Percentiles rank a stretch among this genome's conserved stretches.
Conservation (phyloP, 495 filamentous ascomycete genomes). For the Neurospora sp. region DNA sequence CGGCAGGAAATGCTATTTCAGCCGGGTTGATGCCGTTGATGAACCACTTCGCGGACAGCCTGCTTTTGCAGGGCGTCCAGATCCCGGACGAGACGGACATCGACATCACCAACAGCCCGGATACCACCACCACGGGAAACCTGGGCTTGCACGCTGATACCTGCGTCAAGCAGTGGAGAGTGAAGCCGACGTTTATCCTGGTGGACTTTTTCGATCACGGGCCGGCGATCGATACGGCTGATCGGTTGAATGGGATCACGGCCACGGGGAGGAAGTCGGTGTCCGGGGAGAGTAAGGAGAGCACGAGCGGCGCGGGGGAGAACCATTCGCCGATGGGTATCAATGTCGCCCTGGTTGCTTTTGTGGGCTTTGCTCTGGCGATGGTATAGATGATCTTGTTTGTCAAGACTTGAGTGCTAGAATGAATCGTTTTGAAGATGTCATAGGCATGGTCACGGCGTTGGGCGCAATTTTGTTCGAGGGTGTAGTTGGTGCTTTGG, state of each 20-base stretch:
- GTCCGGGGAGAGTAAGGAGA: not conserved
- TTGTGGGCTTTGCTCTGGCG: conserved; percentile 19
- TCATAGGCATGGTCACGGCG: not conserved
- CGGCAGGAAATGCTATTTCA: conserved; percentile 35
- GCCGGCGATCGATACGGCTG: conserved; percentile 45
- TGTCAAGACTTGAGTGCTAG: not conserved
- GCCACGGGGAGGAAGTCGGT: conserved; percentile 8
- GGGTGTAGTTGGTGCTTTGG: no score
- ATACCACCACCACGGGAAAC: conserved; percentile 38
- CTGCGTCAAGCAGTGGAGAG: conserved; percentile 43
- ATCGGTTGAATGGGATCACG: conserved; percentile 47
- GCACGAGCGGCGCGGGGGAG: not conserved
- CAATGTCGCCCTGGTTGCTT: conserved; percentile 22
- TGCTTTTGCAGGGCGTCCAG: conserved; percentile 44
- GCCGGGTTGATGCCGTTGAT: conserved; percentile 45
- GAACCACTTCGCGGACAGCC: conserved; percentile 64
- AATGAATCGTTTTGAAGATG: not conserved
- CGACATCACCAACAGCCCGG: conserved; percentile 43
- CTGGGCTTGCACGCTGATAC: conserved; percentile 46
- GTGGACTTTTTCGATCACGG: conserved; percentile 62
- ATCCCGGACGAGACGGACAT: conserved; percentile 48
- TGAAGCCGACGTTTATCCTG: conserved; percentile 49
- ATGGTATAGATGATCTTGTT: conserved; percentile 9
- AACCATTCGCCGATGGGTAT: conserved; percentile 6
- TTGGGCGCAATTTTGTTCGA: not conserved